Conservation (phyloP, 1,139 yeast genomes). For the Geotrichum macrosporum region DNA sequence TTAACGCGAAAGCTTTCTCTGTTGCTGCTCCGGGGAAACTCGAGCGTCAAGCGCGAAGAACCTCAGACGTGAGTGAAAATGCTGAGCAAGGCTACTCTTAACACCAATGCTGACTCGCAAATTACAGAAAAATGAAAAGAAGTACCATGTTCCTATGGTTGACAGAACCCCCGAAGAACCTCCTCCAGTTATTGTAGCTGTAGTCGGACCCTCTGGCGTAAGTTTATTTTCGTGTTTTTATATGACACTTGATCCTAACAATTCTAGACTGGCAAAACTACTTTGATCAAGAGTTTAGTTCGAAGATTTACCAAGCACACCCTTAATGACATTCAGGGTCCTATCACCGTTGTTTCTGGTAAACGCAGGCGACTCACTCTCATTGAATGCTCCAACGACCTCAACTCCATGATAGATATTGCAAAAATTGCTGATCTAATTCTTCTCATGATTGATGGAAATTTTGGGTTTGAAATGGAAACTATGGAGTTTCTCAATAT, state of each 20-base stretch:
- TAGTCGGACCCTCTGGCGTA: constrained; percentile 94
- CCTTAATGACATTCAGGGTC: constrained; percentile 83
- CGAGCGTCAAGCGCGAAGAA: constrained; percentile 76
- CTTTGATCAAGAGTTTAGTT: constrained; percentile 83
- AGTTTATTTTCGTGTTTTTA: constrained; percentile 7
- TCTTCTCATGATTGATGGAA: constrained; percentile 85
- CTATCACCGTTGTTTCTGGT: constrained; percentile 96
- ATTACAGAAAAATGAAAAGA: constrained; percentile 56
- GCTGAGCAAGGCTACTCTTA: not conserved
- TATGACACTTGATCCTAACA: not conserved
- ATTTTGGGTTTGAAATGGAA: constrained; percentile 98
- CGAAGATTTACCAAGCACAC: constrained; percentile 87
- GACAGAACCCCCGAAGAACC: constrained; percentile 98
- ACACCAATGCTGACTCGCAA: constrained; percentile 4
- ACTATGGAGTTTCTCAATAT: constrained; percentile 97
- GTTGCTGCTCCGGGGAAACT: constrained; percentile 88
- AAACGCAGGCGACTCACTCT: constrained; percentile 90
- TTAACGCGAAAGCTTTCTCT: constrained; percentile 91
- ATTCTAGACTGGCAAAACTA: constrained; percentile 75
- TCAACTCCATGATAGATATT: constrained; percentile 93
- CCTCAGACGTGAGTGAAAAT: constrained; percentile 56
- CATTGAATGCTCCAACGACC: constrained; percentile 86
- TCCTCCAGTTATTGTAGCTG: constrained; percentile 94
- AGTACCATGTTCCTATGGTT: constrained; percentile 94
- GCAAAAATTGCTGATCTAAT: constrained; percentile 95